These are phyloP conservation scores for Cystoderma amianthinum DNA, from an alignment of 768 basidiomycete species.

Conservation along the genomic window DNA sequence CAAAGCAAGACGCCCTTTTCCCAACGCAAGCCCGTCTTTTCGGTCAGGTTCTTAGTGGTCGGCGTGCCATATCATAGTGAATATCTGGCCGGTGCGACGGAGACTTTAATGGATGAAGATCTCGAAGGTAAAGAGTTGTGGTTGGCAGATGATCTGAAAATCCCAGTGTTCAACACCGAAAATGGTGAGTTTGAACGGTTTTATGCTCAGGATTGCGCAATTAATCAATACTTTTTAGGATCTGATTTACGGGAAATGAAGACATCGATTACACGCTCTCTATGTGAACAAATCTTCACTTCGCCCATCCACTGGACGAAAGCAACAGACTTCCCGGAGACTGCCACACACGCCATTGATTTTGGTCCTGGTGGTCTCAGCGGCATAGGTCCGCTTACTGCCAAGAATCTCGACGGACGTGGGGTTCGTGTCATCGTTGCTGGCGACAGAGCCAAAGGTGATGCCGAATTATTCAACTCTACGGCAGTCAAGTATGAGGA, in stretches of 20 bases:
- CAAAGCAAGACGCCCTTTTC: slow-evolving; percentile 94
- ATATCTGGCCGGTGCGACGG: slow-evolving; percentile 70
- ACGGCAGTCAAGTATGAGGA: slow-evolving; percentile 65
- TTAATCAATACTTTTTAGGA: slow-evolving; percentile 43
- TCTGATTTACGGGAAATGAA: slow-evolving; percentile 68
- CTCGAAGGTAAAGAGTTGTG: slow-evolving; percentile 75
- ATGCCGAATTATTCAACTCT: slow-evolving; percentile 68
- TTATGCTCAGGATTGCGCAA: slow-evolving; percentile 6
- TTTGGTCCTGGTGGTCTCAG: slow-evolving; percentile 94
- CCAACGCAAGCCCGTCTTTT: slow-evolving; percentile 91
- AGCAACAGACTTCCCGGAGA: slow-evolving; percentile 84
- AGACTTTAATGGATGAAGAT: slow-evolving; percentile 73
- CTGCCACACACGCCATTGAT: slow-evolving; percentile 91
- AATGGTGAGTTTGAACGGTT: slow-evolving; percentile 46
- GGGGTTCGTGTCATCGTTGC: slow-evolving; percentile 87
- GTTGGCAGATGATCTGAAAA: slow-evolving; percentile 57
- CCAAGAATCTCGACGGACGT: slow-evolving; percentile 86
- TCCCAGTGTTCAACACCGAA: slow-evolving; percentile 91
- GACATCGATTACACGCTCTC: slow-evolving; percentile 76
- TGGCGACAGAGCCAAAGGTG: slow-evolving; percentile 87
- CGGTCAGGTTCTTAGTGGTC: slow-evolving; percentile 89
- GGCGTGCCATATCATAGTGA: slow-evolving; percentile 93
- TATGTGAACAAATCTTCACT: slow-evolving; percentile 93
- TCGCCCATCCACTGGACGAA: slow-evolving; percentile 89
- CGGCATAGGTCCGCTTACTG: slow-evolving; percentile 89